phyloP scores from a whole-genome alignment of 2,329 filamentous ascomycete genomes.

The Cadophora luteo-olivacea region DNA sequence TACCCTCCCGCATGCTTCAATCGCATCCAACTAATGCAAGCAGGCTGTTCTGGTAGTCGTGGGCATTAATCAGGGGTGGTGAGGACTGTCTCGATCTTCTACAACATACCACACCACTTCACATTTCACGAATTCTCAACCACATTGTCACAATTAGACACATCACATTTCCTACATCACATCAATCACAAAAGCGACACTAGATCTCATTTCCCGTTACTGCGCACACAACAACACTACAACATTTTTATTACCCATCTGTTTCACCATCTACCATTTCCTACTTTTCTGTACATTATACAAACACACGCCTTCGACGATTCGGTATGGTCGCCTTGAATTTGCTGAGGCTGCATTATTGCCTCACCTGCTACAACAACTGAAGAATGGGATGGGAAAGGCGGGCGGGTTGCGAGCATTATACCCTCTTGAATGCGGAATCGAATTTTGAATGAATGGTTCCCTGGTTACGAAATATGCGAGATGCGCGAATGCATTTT shows the following conservation, averaged over 20 bases:
- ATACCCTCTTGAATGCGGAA: constrained; percentile 24
- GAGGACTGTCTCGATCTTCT: background rate
- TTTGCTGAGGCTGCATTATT: background rate
- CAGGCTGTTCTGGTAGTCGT: constrained; percentile 31
- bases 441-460: background rate
- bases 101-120: background rate
- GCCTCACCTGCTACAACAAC: background rate
- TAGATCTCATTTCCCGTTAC: constrained; percentile 8
- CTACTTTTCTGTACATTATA: constrained; percentile 15
- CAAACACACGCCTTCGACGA: background rate
- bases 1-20: background rate
- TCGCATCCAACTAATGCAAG: background rate
- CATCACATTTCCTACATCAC: background rate
- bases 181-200: background rate
- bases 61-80: constrained; percentile 29
- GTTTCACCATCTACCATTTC: background rate
- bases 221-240: constrained; percentile 1
- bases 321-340: background rate
- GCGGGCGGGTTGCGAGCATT: constrained; percentile 21
- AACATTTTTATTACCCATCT: background rate
- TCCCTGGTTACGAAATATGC: background rate
- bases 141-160: constrained; percentile 2
- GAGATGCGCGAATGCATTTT: constrained; percentile 1
- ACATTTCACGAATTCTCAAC: background rate
- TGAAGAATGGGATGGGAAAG: background rate